Conservation (phyloP, 2,329 filamentous ascomycete genomes). For the Claviceps spartinae region DNA sequence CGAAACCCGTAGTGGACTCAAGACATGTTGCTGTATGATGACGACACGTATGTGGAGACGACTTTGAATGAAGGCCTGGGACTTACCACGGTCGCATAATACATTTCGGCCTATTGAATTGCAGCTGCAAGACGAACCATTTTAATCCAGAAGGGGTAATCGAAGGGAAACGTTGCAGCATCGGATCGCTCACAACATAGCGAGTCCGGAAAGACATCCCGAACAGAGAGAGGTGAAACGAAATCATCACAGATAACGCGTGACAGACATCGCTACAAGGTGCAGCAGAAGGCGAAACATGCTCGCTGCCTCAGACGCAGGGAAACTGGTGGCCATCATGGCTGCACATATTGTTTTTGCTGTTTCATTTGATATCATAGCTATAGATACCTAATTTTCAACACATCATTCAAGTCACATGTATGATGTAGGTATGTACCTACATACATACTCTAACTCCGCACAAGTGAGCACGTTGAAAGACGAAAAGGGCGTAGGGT, state of each 20-base stretch:
- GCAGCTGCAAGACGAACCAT: neutral
- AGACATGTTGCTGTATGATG: neutral
- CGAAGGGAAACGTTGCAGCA: neutral
- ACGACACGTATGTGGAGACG: neutral
- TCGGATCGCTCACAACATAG: neutral
- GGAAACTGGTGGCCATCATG: no score
- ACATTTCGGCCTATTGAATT: neutral
- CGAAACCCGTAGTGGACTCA: neutral
- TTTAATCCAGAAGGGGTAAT: neutral
- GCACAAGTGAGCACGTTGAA: no score
- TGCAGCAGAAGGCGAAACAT: no score
- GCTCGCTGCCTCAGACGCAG: no score
- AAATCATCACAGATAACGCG: neutral
- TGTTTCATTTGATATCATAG: no score
- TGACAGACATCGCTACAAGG: neutral
- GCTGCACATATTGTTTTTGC: no score
- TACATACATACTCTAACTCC: no score
- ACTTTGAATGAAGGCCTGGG: neutral
- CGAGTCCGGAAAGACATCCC: neutral
- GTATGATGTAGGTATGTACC: no score
- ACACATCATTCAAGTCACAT: no score
- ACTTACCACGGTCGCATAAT: neutral
- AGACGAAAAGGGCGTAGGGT: no score
- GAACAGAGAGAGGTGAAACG: neutral
- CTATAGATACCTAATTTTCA: no score